Evolutionary conservation across 352 stramenopile genomes (phyloP), one percentile per base, ranked within the genome.

Genomic region (Phytophthora syringae): DNA sequence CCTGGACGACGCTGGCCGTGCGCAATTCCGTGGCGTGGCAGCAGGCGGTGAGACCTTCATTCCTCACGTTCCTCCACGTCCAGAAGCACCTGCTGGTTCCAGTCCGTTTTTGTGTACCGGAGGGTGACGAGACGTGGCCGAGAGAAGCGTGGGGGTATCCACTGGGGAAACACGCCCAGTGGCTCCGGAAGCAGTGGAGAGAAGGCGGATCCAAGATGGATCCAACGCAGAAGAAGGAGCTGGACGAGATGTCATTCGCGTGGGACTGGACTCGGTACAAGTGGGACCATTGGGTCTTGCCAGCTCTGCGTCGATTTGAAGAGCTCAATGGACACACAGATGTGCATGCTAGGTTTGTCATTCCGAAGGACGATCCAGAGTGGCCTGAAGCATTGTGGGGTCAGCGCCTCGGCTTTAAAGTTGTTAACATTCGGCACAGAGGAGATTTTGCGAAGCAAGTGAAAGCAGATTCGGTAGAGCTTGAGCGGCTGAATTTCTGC

Each of bases 281-380:
- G 32, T 80, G 72, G 68, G 21, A 50, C 30, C 39, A 37, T 2
- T 52, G 53, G 11, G 56, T 83, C 18, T 22, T 88, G 7, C 73
- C 73, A 1, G 50, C 61, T 12, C 59, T 84, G 16, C 60, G 67
- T 6, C 53, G 24, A 5, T 84, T 67, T 40, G 50, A 62, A 21
- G 52, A 69, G 13, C 32, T 82, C 1, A 37, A 76, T 27, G 66
- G 70, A 39, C 69, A 82, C 30, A 56, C 57, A 16, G 61, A 74
- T 55, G 67, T 82, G 4, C 66, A 64, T n/a, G 7, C 11, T 5
- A 82, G n/a, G n/a, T n/a, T n/a, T n/a, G n/a, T n/a, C n/a, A n/a
- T n/a, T n/a, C n/a, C n/a, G n/a, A n/a, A n/a, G n/a, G n/a, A n/a
- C n/a, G n/a, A n/a, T n/a, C n/a, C n/a, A n/a, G n/a, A n/a, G n/a